Conservation (phyloP, 495 filamentous ascomycete genomes). For the Sordaria brevicollis region DNA sequence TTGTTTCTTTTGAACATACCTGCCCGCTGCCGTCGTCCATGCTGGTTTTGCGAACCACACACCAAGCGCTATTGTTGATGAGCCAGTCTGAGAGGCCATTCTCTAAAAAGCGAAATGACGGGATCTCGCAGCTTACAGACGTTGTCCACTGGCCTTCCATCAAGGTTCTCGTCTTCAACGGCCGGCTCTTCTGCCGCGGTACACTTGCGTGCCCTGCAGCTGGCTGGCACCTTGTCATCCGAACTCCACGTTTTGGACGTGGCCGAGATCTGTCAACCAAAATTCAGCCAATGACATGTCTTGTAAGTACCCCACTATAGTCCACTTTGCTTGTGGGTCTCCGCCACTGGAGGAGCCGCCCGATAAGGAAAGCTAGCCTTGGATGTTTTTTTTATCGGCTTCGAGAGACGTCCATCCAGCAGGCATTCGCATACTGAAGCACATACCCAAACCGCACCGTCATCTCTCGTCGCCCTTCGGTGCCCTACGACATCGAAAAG, state of each 20-base stretch:
- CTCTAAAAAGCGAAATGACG: neutral
- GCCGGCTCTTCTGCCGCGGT: neutral
- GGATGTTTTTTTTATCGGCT: conserved; percentile 5
- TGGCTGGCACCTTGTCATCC: neutral
- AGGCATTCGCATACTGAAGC: neutral
- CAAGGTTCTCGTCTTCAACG: neutral
- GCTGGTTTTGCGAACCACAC: neutral
- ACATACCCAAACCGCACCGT: neutral
- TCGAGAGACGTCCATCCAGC: neutral
- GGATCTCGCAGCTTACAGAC: neutral
- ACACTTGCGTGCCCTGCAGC: neutral
- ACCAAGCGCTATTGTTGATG: neutral
- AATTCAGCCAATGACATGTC: neutral
- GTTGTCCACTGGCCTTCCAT: neutral
- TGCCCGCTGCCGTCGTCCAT: neutral
- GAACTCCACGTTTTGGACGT: neutral
- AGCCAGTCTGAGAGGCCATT: neutral
- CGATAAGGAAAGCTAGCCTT: neutral
- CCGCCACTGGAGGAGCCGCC: neutral
- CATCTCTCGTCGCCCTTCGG: neutral
- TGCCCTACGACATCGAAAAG: neutral
- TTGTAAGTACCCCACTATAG: neutral
- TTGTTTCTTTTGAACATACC: neutral
- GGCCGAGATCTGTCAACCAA: neutral
- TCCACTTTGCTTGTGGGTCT: neutral